Evolutionary conservation across 2,329 filamentous ascomycete species (phyloP).

Genomic region (Pseudocercospora pini-densiflorae): DNA sequence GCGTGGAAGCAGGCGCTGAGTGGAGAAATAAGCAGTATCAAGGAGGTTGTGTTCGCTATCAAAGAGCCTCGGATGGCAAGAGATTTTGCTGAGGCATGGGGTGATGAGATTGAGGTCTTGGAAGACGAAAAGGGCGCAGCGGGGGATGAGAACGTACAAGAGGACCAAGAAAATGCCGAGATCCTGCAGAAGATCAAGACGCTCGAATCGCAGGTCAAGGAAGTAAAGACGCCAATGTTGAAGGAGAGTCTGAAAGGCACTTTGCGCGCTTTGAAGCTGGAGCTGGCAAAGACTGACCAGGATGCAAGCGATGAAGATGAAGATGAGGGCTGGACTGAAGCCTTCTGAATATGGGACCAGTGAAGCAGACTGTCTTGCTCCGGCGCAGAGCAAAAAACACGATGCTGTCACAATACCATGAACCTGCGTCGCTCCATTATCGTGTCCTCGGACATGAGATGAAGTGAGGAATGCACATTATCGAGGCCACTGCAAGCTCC

Average conservation of each 20-base stretch:
- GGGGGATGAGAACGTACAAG: not conserved
- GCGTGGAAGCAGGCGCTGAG: constrained; percentile 41
- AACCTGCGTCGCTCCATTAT: too few relatives aligned
- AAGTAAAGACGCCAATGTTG: constrained; percentile 17
- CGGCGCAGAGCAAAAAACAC: not conserved
- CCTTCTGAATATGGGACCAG: too few relatives aligned
- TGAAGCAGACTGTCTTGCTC: not conserved
- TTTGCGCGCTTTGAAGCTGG: not conserved
- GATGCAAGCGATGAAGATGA: not conserved
- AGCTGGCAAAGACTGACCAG: not conserved
- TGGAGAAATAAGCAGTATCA: constrained; percentile 37
- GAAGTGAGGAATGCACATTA: too few relatives aligned
- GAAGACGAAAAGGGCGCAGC: not conserved
- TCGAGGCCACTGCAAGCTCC: too few relatives aligned
- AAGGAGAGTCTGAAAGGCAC: constrained; percentile 4
- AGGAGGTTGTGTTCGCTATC: constrained; percentile 64
- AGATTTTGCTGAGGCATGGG: constrained; percentile 50
- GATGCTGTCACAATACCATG: too few relatives aligned
- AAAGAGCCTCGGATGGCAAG: constrained; percentile 56
- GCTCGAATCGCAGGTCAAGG: constrained; percentile 37
- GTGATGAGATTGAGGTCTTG: constrained; percentile 26
- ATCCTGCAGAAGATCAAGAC: constrained; percentile 36
- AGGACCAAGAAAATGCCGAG: constrained; percentile 15
- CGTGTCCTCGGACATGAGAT: too few relatives aligned
- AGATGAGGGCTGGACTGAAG: not conserved